These are phyloP conservation scores for Colletotrichum euphorbiae DNA, from an alignment of 2,329 filamentous ascomycete genomes.

Conservation along the genomic window DNA sequence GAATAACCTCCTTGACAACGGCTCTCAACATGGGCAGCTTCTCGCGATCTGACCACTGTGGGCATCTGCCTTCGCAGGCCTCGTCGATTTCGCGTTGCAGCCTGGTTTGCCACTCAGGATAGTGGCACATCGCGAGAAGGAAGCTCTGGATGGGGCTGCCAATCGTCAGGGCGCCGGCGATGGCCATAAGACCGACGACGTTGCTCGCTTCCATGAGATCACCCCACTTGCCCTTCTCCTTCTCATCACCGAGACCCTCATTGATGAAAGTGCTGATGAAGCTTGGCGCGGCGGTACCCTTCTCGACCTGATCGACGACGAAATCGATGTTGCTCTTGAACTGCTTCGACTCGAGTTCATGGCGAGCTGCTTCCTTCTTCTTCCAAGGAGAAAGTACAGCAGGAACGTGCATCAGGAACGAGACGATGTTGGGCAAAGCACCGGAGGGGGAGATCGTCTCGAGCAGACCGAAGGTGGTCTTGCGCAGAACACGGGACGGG, in stretches of 20 bases:
- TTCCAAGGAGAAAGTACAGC: slow-evolving; percentile 57
- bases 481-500: slow-evolving; percentile 53
- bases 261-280: slow-evolving; percentile 57
- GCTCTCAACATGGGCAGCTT: slow-evolving; percentile 54
- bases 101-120: slow-evolving; percentile 49
- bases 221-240: slow-evolving; percentile 45
- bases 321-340: slow-evolving; percentile 52
- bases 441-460: slow-evolving; percentile 59
- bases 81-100: slow-evolving; percentile 55
- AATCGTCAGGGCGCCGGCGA: slow-evolving; percentile 57
- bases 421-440: slow-evolving; percentile 55
- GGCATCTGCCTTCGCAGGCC: slow-evolving; percentile 54
- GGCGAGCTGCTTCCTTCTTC: slow-evolving; percentile 54
- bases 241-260: slow-evolving; percentile 44
- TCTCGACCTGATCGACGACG: slow-evolving; percentile 49
- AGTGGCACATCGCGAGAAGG: slow-evolving; percentile 46
- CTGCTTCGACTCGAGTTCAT: slow-evolving; percentile 53
- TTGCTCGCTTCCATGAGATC: slow-evolving; percentile 54
- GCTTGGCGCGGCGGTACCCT: slow-evolving; percentile 51
- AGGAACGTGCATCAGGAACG: slow-evolving; percentile 54
- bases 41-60: slow-evolving; percentile 53
- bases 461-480: slow-evolving; percentile 59
- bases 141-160: slow-evolving; percentile 56
- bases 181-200: slow-evolving; percentile 60
- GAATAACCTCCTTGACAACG: slow-evolving; percentile 57